Conservation (phyloP, 805 yeast genomes). For the Candida hispaniensis region DNA sequence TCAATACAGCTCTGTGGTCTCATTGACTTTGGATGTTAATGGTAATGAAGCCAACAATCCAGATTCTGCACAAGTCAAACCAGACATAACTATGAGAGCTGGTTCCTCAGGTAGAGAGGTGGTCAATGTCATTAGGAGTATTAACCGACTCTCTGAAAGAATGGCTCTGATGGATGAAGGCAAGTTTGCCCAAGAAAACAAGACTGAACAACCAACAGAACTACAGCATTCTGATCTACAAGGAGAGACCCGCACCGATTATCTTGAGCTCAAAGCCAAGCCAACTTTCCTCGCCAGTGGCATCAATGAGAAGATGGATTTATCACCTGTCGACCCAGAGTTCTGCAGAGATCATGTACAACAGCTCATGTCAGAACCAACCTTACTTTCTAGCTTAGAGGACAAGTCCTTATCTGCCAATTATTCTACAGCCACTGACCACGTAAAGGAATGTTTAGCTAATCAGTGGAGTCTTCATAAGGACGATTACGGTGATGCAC, state of each 20-base stretch:
- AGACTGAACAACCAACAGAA: too few species aligned
- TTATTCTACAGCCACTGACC: constrained; percentile 1
- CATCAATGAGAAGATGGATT: constrained; percentile 4
- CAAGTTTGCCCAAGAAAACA: background rate
- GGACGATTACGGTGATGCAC: too few species aligned
- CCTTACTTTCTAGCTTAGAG: constrained; percentile 1
- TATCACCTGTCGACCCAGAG: constrained; percentile 3
- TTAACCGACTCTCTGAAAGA: constrained; percentile 77
- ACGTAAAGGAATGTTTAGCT: constrained; percentile 1
- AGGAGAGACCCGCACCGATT: constrained; percentile 3
- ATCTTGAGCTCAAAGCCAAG: background rate
- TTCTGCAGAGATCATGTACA: constrained; percentile 4
- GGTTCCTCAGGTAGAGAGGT: constrained; percentile 55
- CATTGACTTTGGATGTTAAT: constrained; percentile 62
- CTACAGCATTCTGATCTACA: too few species aligned
- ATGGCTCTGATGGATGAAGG: constrained; percentile 39
- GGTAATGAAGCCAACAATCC: constrained; percentile 79
- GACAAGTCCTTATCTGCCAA: background rate
- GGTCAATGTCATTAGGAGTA: constrained; percentile 66
- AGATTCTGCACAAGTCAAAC: constrained; percentile 61
- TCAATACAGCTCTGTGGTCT: constrained; percentile 32
- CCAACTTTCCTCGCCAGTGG: too few species aligned
- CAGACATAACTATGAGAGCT: constrained; percentile 78
- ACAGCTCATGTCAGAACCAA: background rate
- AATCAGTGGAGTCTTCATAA: too few species aligned